These are phyloP conservation scores for Zygotorulaspora mrakii DNA, from an alignment of 1,139 yeast species.

Conservation along the genomic window DNA sequence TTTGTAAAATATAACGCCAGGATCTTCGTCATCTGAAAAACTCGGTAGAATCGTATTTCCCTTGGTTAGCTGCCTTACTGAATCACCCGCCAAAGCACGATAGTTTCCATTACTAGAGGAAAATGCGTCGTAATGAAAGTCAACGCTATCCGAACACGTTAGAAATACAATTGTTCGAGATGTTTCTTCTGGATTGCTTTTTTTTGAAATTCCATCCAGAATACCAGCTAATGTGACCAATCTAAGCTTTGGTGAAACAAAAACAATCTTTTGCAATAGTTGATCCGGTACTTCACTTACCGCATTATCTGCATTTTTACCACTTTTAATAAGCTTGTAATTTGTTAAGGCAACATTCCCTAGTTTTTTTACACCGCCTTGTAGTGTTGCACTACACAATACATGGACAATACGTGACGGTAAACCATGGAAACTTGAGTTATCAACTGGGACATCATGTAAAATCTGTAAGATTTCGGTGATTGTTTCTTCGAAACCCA, in stretches of 20 bases:
- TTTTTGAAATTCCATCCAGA: conserved; percentile 48
- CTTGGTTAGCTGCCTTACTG: conserved; percentile 36
- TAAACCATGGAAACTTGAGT: conserved; percentile 48
- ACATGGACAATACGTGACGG: conserved; percentile 73
- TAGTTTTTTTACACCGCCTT: conserved; percentile 70
- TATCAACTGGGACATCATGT: conserved; percentile 44
- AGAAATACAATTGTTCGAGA: conserved; percentile 76
- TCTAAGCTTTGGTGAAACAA: conserved; percentile 89
- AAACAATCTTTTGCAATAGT: conserved; percentile 67
- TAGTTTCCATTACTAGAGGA: conserved; percentile 38
- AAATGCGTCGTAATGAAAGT: conserved; percentile 78
- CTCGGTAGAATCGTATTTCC: conserved; percentile 34
- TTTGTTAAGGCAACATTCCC: conserved; percentile 71
- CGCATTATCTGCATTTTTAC: conserved; percentile 36
- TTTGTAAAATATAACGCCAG: conserved; percentile 56
- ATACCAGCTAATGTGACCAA: conserved; percentile 73
- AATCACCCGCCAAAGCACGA: conserved; percentile 44
- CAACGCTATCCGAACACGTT: conserved; percentile 93
- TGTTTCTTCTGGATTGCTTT: conserved; percentile 23
- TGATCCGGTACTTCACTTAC: conserved; percentile 77
- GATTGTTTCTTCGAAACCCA: conserved; percentile 93
- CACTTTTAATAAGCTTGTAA: conserved; percentile 61
- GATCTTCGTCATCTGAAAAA: conserved; percentile 35
- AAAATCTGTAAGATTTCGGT: conserved; percentile 65
- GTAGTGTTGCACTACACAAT: conserved; percentile 92